These are phyloP conservation scores for Clitoria ternatea DNA, from an alignment of 306 rosid genomes.

Conservation along the genomic window DNA sequence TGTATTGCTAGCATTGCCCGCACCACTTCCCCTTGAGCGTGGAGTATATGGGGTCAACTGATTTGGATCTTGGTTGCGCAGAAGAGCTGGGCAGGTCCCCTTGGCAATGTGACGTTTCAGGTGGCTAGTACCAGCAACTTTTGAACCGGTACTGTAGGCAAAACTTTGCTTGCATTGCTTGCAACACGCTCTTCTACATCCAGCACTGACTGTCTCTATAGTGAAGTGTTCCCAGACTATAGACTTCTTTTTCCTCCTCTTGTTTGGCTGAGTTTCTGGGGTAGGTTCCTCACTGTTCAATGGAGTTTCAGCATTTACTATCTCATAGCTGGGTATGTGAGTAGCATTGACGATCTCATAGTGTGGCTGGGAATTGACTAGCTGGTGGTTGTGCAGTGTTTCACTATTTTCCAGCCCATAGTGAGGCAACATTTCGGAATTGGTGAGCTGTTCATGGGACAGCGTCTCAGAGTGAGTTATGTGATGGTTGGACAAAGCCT, in stretches of 20 bases:
- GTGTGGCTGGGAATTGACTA: constrained; percentile 27
- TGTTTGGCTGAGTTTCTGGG: constrained; percentile 70
- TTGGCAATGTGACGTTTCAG: constrained; percentile 93
- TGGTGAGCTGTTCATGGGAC: constrained; percentile 35
- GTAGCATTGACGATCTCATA: constrained; percentile 28
- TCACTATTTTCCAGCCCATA: constrained; percentile 39
- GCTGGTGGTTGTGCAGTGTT: constrained; percentile 20
- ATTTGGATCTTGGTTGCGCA: constrained; percentile 66
- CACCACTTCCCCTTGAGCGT: constrained; percentile 38
- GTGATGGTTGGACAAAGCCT: constrained; percentile 27
- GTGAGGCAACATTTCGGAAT: constrained; percentile 36
- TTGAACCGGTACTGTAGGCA: constrained; percentile 93
- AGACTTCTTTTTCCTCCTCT: constrained; percentile 89
- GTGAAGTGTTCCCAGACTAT: constrained; percentile 96
- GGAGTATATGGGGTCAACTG: constrained; percentile 60
- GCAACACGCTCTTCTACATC: constrained; percentile 89
- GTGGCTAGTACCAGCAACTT: constrained; percentile 98
- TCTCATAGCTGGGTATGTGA: constrained; percentile 34
- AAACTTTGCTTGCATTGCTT: constrained; percentile 92
- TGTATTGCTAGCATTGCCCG: constrained; percentile 39
- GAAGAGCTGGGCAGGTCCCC: constrained; percentile 79
- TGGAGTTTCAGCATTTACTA: constrained; percentile 35
- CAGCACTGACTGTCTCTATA: constrained; percentile 76
- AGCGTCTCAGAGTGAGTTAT: constrained; percentile 20
- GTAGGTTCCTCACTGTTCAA: constrained; percentile 39